Base-by-base conservation (phyloP, 176 grass and related monocot genomes). In the Canna indica region DNA sequence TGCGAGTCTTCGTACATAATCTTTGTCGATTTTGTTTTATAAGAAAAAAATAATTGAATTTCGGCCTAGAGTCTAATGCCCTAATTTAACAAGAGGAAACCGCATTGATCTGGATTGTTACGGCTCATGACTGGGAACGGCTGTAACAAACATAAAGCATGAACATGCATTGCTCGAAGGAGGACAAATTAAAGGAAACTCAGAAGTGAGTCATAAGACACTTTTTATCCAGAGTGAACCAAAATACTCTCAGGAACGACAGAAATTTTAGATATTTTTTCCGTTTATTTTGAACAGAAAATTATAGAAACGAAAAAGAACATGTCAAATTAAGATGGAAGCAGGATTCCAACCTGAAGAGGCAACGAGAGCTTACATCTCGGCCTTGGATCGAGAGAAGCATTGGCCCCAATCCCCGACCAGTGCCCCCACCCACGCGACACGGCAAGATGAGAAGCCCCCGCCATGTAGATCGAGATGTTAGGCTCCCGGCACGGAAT, bases 391-490 rank as follows among this genome's bases (percentile, higher is more conserved):
- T 71, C 69, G 29, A 53, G 7, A 34, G 46, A 35, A 16, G 46
- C 69, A 18, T 10, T 17, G 34, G 24, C 46, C 8, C 17, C 7
- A 52, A 52, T 22, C 6, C 30, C 46, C 46, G 7, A 35, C 16
- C 46, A 30, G 28, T 7, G 30, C 16, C 34, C 69, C 17, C 46
- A 53, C 31, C 69, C 28, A 46, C 17, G 18, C 69, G 17, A 11
- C 27, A 35, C 46, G 28, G 72, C 67, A 34, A 82, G 53, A 72
- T 76, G 64, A n/a, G 60, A 73, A 69, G 71, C 67, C 57, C 75
- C 76, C 73, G 84, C 75, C 91, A 90, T 95, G 69, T 66, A 79
- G 88, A 69, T 47, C 67, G 14, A 47, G 42, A 25, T 34, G 27
- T 20, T 16, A 31, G 32, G 33, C 39, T 66, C 10, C 63, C 8